phyloP scores from a whole-genome alignment of 257 asterid species.

The Solanum arcanum region DNA sequence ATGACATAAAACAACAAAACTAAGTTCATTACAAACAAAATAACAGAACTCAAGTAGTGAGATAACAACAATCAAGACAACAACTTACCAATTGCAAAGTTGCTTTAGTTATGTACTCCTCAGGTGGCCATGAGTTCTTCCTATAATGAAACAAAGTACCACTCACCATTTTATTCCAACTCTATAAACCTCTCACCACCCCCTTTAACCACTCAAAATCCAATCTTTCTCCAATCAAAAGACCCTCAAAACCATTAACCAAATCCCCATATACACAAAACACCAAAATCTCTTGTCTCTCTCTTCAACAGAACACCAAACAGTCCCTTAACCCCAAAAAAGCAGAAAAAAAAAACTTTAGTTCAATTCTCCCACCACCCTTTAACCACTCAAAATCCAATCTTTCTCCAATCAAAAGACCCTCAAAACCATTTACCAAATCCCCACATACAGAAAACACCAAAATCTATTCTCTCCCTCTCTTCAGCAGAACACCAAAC shows the following conservation, averaged over 20 bases:
- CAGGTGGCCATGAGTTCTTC: slow-evolving; percentile 95
- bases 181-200: background rate
- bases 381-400: background rate
- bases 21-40: background rate
- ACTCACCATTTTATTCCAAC: slow-evolving; percentile 54
- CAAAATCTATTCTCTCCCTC: background rate
- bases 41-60: background rate
- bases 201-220: background rate
- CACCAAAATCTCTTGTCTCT: background rate
- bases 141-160: slow-evolving; percentile 74
- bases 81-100: slow-evolving; percentile 89
- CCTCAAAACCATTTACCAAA: background rate
- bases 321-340: background rate
- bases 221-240: background rate
- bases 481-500: background rate
- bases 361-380: background rate
- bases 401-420: background rate
- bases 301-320: background rate
- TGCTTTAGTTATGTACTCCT: slow-evolving; percentile 67
- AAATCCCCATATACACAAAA: background rate
- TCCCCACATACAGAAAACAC: background rate
- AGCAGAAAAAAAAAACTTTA: background rate
- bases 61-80: background rate
- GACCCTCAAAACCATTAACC: background rate
- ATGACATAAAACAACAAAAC: background rate